These are phyloP conservation scores for Beauveria australis DNA, from an alignment of 2,329 filamentous ascomycete genomes.

Conservation along the genomic window DNA sequence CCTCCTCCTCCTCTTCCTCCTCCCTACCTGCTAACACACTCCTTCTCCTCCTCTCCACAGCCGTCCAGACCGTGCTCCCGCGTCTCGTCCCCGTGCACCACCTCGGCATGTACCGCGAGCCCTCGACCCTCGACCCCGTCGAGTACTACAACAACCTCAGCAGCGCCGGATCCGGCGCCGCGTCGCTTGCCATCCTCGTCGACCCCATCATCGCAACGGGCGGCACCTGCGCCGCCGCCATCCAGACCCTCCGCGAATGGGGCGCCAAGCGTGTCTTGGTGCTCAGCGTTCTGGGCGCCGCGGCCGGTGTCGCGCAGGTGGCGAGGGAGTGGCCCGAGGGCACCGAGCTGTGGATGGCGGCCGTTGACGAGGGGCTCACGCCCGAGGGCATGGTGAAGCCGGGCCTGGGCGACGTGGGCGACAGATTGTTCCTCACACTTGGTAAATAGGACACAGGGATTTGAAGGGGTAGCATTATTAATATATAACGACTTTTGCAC, in stretches of 20 bases:
- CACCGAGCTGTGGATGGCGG: conserved; percentile 75
- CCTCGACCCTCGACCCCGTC: conserved; percentile 75
- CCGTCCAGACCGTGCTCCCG: conserved; percentile 76
- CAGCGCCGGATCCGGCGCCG: conserved; percentile 29
- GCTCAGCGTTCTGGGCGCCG: conserved; percentile 64
- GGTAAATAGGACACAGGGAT: conserved; percentile 48
- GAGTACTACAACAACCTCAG: conserved; percentile 97
- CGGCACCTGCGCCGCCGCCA: conserved; percentile 80
- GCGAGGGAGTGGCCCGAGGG: conserved; percentile 71
- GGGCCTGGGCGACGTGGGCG: conserved; percentile 83
- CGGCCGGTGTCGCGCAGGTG: conserved; percentile 48
- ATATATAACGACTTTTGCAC: background rate
- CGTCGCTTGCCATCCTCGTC: conserved; percentile 67
- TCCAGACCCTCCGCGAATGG: conserved; percentile 85
- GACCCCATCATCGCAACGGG: conserved; percentile 94
- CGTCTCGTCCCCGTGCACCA: conserved; percentile 77
- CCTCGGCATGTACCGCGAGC: conserved; percentile 89
- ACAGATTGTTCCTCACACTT: conserved; percentile 79
- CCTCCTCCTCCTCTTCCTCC: background rate
- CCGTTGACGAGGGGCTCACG: conserved; percentile 66
- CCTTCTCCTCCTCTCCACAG: conserved; percentile 29
- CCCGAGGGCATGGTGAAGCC: conserved; percentile 84
- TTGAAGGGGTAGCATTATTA: background rate
- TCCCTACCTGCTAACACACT: background rate
- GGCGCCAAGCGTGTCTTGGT: conserved; percentile 77